Evolutionary conservation across 1,284 basidiomycete genomes (phyloP), one percentile per base, ranked within the genome.

Genomic region (Sporisorium exsertum): DNA sequence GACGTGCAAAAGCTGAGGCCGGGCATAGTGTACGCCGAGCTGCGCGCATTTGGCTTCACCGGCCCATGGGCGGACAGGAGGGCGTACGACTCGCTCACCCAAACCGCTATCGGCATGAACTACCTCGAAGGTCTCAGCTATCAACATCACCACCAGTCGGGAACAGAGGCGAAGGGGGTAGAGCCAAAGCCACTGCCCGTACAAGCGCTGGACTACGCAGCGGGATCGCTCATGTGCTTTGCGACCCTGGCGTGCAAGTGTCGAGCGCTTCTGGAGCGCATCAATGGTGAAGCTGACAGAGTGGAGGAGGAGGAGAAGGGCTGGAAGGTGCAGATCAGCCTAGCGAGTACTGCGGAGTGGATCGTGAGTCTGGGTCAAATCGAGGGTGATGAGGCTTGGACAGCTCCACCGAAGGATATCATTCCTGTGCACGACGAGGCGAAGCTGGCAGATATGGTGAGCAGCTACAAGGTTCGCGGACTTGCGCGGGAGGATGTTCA

Each of bases 1-100:
- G 32, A 43, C 2, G 37, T 67, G 12, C 86, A 86, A 0, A 68
- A 78, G 15, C 53, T 87, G 32, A 86, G 87, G 5, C 88, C 89
- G 0, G 90, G 90, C 0, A 88, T 91, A 32, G 87, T 91, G 0
- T 89, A 88, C 66, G 90, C 90, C 0, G 90, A 87, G 69, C 80
- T 91, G 33, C 87, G 86, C 24, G 90, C 90, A 0, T 91, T 89
- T 86, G 90, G 90, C 0, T 89, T 88, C 87, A 87, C 90, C 3
- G 90, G 90, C 0, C 89, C 89, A 0, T 91, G 90, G 90, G 87
- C 87, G 42, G 86, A 88, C 53, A 85, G 88, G 15, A 87, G 89
- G 45, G 91, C 90, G 1, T 92, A 91, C 68, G 91, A 92, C 77
- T 91, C 90, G 0, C 86, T 92, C 3, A 89, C 91, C 0, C 91